Evolutionary conservation across 2,329 filamentous ascomycete species (phyloP).

Genomic region (Talaromyces funiculosus): DNA sequence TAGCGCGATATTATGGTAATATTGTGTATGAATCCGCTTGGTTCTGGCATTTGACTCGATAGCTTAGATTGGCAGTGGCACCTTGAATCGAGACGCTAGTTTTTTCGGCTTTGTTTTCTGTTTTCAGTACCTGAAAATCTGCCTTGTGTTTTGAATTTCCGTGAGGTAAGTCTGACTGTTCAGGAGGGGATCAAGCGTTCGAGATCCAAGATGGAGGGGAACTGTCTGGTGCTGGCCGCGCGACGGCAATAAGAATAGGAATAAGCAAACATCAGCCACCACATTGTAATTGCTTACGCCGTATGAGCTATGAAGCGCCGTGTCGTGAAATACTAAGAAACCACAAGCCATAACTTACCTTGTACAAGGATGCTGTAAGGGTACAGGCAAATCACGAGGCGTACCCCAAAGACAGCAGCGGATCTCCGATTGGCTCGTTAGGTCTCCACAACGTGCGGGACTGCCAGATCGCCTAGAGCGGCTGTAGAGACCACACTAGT

Average conservation of each 20-base stretch:
- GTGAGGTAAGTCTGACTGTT: background rate
- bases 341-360: background rate
- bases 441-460: background rate
- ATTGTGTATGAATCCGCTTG: background rate
- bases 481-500: background rate
- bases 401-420: background rate
- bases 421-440: background rate
- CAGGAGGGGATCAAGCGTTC: background rate
- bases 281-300: background rate
- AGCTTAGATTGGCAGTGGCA: background rate
- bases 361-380: background rate
- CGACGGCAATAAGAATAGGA: background rate
- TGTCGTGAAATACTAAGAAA: background rate
- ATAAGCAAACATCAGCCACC: background rate
- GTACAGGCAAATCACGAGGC: background rate
- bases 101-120: background rate
- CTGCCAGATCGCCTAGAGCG: conserved; percentile 10
- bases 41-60: background rate
- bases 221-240: background rate
- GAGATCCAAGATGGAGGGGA: background rate
- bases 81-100: background rate
- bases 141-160: background rate
- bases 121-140: background rate
- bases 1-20: background rate
- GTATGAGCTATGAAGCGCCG: background rate